Evolutionary conservation across 202 grass and related monocot species (phyloP), one percentile per base, ranked within the genome.

Genomic region (Musa balbisiana): DNA sequence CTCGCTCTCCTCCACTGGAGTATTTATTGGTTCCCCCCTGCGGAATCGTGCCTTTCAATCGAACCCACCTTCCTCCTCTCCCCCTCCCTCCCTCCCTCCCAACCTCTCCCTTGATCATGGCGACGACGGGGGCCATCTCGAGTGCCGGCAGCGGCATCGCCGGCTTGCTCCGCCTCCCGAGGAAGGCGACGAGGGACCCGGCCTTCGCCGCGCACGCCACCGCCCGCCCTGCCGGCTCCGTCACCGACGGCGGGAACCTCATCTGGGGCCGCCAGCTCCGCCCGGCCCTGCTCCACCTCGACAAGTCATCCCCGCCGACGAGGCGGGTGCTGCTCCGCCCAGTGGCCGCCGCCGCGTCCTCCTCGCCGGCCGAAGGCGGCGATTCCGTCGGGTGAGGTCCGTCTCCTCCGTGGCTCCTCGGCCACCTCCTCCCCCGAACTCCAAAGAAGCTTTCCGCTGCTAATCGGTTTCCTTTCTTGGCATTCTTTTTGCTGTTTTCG

Each of bases 261-360:
- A 79, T 94, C 67, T 92, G 91, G 72, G 91, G 91, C 10, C 79
- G 95, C 15, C 88, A 98, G 77, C 94, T 98, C 81, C 86, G 91
- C 26, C 91, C 91, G 2, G 64, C 75, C 14, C 81, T 99, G 60
- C 70, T 91, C 72, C 70, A 87, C 72, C 81, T 87, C 69, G 78
- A 80, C 11, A 49, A 78, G 65, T 53, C 50, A 62, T 8, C 67
- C 20, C 67, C 43, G 17, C 74, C 43, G 1, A 2, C 58, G 1
- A 66, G 60, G 49, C 23, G 75, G 11, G 17, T 62, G 14, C 53
- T 79, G 19, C 78, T 75, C 64, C 88, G 70, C 52, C 65, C 67
- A 0, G 72, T 83, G n/a, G 81, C 78, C 1, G 69, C 91, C 73
- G 84, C 81, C 67, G 76, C 80, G 56, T 78, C 85, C n/a, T 87